Base-by-base conservation (phyloP, 768 basidiomycete genomes). In the Porphyrellus cyaneotinctus region DNA sequence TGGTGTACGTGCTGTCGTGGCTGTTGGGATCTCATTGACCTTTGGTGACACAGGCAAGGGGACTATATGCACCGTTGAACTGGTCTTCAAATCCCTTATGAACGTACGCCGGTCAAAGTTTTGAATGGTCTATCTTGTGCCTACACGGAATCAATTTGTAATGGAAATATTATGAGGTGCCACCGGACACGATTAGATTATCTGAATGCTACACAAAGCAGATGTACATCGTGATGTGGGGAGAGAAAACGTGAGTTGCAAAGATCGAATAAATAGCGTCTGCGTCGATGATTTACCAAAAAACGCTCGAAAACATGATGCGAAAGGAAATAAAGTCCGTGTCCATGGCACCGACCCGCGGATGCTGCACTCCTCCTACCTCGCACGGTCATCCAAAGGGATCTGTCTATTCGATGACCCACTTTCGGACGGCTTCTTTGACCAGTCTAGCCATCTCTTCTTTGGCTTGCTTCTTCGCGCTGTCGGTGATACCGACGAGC, bases 391-490 rank as follows among this genome's bases (percentile, higher is more conserved):
- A 11, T 12, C 28, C 30, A 11, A n/a, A 17, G 2, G 14, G 5
- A 12, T 7, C 3, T 24, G 28, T 2, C 43, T 70, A 68, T 47
- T 68, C 68, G 48, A 88, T 79, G 53, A 80, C 83, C 89, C 89
- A 91, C 61, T 88, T 87, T 47, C 85, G 80, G 30, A 89, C 80
- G 24, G 88, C 83, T 35, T 83, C 81, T 63, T 83, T 81, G 33
- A 91, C 81, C 30, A 91, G 72, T 52, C 81, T 73, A 5, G 80
- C 76, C 82, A 91, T 87, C 56, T 91, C 89, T 42, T 82, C 78
- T 60, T 80, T 81, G 20, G 88, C 90, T 58, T 88, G 83, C 64
- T 88, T 88, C 77, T 91, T 91, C 38, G 89, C 88, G 60, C 85
- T 87, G 51, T 85, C 82, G 0, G 87, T 82, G 53, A 92, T 87